Conservation (phyloP, 2,329 filamentous ascomycete genomes). For the Diaporthe eres region DNA sequence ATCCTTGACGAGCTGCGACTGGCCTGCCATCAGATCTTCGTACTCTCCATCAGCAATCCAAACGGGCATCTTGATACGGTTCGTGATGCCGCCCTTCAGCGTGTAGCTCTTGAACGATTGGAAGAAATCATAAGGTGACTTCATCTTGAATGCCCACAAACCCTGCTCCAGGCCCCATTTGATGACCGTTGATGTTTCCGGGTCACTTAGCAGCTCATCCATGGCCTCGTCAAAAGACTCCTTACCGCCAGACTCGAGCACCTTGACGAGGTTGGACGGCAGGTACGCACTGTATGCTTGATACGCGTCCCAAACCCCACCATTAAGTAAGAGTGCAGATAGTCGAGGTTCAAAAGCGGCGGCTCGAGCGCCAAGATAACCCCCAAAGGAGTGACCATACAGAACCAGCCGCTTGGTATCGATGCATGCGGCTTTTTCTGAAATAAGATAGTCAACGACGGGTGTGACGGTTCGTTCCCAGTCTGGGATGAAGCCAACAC, state of each 20-base stretch:
- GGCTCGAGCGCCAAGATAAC: slow-evolving; percentile 56
- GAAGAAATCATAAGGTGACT: slow-evolving; percentile 11
- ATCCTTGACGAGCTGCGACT: slow-evolving; percentile 19
- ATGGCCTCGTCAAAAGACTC: background rate
- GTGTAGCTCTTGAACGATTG: slow-evolving; percentile 5
- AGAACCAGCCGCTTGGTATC: slow-evolving; percentile 53
- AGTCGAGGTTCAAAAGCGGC: slow-evolving; percentile 60
- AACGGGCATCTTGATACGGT: background rate
- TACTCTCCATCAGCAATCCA: slow-evolving; percentile 4
- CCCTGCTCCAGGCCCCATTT: slow-evolving; percentile 2
- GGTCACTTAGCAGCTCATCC: background rate
- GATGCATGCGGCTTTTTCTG: slow-evolving; percentile 47
- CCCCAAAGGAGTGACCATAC: slow-evolving; percentile 58
- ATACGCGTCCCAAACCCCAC: slow-evolving; percentile 50
- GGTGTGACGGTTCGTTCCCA: slow-evolving; percentile 58
- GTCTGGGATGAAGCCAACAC: slow-evolving; percentile 58
- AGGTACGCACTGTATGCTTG: background rate
- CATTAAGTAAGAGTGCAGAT: slow-evolving; percentile 55
- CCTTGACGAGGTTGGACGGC: background rate
- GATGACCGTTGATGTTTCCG: background rate
- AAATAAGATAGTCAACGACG: slow-evolving; percentile 54
- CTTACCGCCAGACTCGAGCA: background rate
- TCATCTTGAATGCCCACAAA: background rate
- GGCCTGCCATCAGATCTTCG: background rate
- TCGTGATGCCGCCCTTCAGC: background rate